A percentile compares a stretch with the other conserved stretches of the same genome.
Evolutionary conservation across 257 asterid genomes (phyloP).

Genomic region (Primulina tabacum): DNA sequence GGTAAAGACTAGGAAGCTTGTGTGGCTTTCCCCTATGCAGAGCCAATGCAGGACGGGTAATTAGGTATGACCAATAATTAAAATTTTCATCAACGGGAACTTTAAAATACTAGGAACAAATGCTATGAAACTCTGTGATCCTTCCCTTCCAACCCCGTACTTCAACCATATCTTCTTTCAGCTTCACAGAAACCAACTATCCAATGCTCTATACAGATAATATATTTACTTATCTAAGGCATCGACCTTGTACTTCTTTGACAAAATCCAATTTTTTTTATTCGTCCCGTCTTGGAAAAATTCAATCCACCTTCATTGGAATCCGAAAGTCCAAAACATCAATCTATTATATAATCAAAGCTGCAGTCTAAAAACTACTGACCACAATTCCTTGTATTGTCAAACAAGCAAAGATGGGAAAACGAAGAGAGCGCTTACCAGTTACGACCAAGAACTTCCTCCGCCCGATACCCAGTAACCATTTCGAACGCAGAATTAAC

Average conservation of each 20-base stretch:
- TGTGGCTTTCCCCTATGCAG: neutral
- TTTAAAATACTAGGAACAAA: neutral
- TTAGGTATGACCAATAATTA: neutral
- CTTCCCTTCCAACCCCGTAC: neutral
- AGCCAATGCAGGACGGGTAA: neutral
- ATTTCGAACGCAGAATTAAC: conserved; percentile 53
- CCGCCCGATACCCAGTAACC: conserved; percentile 53
- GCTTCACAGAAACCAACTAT: neutral
- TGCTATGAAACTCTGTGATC: neutral
- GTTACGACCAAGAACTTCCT: conserved; percentile 54
- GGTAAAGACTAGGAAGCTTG: neutral
- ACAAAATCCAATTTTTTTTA: neutral
- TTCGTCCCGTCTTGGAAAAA: neutral
- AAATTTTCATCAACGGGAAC: neutral
- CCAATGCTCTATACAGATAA: too few relatives aligned
- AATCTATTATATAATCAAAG: neutral
- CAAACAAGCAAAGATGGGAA: neutral
- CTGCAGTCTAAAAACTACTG: neutral
- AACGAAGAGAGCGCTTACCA: conserved; percentile 32
- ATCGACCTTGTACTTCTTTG: neutral
- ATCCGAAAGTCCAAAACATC: neutral
- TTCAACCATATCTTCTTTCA: too few relatives aligned
- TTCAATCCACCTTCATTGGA: neutral
- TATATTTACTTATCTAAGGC: neutral
- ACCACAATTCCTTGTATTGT: neutral